These are phyloP conservation scores for Oemleria cerasiformis DNA, from an alignment of 306 rosid genomes.

Conservation along the genomic window DNA sequence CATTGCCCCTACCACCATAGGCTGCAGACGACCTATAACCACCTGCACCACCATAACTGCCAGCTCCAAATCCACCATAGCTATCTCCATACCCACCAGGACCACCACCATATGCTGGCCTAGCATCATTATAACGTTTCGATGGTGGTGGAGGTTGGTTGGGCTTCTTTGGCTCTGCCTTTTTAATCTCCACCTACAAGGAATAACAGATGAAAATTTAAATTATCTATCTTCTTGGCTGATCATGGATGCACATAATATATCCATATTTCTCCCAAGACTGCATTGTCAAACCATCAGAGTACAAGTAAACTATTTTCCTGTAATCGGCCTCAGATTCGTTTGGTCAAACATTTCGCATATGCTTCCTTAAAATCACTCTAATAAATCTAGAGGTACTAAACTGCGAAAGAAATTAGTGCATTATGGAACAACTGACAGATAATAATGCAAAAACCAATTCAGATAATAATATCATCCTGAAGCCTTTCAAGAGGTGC, in stretches of 20 bases:
- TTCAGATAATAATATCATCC: neutral
- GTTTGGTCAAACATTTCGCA: neutral
- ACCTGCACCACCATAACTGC: slow-evolving; percentile 56
- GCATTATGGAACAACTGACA: neutral
- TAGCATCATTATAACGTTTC: slow-evolving; percentile 72
- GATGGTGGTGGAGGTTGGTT: slow-evolving; percentile 70
- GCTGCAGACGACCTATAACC: slow-evolving; percentile 62
- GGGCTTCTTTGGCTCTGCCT: slow-evolving; percentile 96
- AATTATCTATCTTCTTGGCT: neutral
- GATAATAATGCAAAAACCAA: neutral
- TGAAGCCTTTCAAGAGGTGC: slow-evolving; percentile 1
- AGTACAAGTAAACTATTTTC: neutral
- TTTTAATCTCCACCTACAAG: slow-evolving; percentile 90
- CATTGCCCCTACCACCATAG: slow-evolving; percentile 54
- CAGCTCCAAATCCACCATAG: slow-evolving; percentile 71
- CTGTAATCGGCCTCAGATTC: neutral
- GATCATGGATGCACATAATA: neutral
- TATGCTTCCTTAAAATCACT: neutral
- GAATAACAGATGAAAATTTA: slow-evolving; percentile 14
- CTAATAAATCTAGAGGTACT: neutral
- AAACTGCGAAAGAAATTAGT: neutral
- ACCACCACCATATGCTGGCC: slow-evolving; percentile 68
- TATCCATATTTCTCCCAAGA: neutral
- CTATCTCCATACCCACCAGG: slow-evolving; percentile 71
- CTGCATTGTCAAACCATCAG: neutral